Conservation (phyloP, 2,329 filamentous ascomycete species). For the Diaporthe sp. region DNA sequence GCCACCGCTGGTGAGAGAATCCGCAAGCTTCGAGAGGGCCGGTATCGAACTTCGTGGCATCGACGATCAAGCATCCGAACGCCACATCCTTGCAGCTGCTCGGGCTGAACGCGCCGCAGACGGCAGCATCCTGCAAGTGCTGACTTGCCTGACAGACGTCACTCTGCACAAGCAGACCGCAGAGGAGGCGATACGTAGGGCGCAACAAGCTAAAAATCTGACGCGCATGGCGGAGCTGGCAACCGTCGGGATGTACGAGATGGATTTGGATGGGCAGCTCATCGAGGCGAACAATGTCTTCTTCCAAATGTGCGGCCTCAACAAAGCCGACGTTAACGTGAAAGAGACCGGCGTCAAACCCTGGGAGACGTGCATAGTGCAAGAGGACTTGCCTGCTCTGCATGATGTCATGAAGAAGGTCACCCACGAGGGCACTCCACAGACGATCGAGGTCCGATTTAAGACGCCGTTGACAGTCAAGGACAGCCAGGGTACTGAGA, state of each 20-base stretch:
- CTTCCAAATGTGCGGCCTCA: conserved; percentile 64
- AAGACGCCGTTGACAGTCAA: conserved; percentile 60
- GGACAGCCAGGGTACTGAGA: conserved; percentile 58
- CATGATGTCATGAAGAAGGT: conserved; percentile 55
- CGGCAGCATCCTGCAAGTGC: conserved; percentile 58
- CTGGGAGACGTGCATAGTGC: conserved; percentile 58
- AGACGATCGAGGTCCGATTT: conserved; percentile 63
- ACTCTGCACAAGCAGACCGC: conserved; percentile 63
- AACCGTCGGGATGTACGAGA: conserved; percentile 68
- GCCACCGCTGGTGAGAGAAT: conserved; percentile 47
- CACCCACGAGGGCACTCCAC: conserved; percentile 54
- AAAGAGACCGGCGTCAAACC: conserved; percentile 53
- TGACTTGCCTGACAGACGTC: conserved; percentile 65
- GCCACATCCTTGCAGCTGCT: conserved; percentile 61
- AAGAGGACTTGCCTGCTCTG: conserved; percentile 58
- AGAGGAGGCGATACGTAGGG: conserved; percentile 61
- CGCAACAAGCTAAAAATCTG: conserved; percentile 65
- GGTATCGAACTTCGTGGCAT: conserved; percentile 50
- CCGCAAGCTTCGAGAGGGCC: conserved; percentile 53
- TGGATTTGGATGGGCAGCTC: conserved; percentile 62
- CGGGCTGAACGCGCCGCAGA: conserved; percentile 59
- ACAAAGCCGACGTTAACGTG: conserved; percentile 54
- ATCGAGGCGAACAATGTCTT: conserved; percentile 66
- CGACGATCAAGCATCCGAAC: conserved; percentile 49
- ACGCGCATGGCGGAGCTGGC: conserved; percentile 67